phyloP scores from a whole-genome alignment of 2,329 filamentous ascomycete species.

The Leptographium galeiforme region DNA sequence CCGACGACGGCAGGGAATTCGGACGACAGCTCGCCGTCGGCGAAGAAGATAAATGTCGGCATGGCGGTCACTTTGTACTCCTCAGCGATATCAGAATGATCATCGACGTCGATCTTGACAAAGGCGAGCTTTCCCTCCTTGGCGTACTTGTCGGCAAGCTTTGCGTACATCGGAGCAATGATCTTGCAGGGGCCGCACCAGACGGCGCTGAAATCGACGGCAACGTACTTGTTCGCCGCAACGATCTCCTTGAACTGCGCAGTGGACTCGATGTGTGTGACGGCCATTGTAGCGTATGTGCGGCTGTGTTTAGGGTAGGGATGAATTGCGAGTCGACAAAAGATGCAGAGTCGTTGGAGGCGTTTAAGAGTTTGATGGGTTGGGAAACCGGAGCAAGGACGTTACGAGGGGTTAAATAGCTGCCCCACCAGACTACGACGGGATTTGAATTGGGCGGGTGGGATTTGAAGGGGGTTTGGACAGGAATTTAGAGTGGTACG shows the following conservation, averaged over 20 bases:
- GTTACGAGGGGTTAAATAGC: neutral
- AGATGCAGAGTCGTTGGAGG: neutral
- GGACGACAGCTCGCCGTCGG: constrained; percentile 32
- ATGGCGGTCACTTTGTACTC: constrained; percentile 40
- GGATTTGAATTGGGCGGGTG: neutral
- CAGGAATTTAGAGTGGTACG: no score
- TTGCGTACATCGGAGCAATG: constrained; percentile 40
- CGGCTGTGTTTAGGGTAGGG: no score
- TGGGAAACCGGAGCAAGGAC: neutral
- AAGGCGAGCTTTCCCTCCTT: constrained; percentile 34
- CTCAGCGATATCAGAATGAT: constrained; percentile 32
- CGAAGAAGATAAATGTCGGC: constrained; percentile 48
- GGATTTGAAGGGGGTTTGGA: neutral
- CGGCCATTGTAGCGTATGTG: constrained; percentile 5
- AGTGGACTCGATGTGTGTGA: constrained; percentile 26
- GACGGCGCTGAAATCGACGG: constrained; percentile 43
- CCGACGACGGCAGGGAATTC: constrained; percentile 3
- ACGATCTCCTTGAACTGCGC: constrained; percentile 36
- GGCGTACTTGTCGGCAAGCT: constrained; percentile 28
- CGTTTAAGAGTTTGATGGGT: neutral
- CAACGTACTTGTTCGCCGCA: constrained; percentile 33
- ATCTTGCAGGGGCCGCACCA: constrained; percentile 50
- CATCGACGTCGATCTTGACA: constrained; percentile 47
- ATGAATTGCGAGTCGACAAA: neutral
- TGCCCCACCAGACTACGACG: neutral